Evolutionary conservation across 257 asterid genomes (phyloP).

Genomic region (Scutellaria minor): DNA sequence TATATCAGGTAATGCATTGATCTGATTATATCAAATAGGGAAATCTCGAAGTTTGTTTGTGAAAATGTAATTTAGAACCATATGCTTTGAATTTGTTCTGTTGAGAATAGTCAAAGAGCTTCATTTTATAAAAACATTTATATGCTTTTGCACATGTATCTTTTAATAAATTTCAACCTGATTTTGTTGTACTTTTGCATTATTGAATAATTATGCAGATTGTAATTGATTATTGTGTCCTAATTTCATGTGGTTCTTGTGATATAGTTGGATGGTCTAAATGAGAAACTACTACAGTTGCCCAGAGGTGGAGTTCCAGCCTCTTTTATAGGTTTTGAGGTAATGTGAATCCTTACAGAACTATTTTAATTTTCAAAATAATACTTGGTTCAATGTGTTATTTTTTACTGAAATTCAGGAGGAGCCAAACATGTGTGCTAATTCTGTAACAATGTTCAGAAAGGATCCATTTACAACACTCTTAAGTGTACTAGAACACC

Average conservation of each 20-base stretch:
- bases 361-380: constrained; percentile 15
- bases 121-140: background rate
- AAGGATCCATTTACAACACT: constrained; percentile 78
- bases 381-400: constrained; percentile 20
- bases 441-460: constrained; percentile 40
- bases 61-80: background rate
- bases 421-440: constrained; percentile 37
- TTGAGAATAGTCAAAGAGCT: constrained; percentile 8
- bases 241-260: constrained; percentile 37
- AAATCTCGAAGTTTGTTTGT: background rate
- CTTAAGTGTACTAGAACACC: constrained; percentile 54
- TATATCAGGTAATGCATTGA: constrained; percentile 65
- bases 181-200: background rate
- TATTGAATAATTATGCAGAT: constrained; percentile 14
- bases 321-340: constrained; percentile 41
- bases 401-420: constrained; percentile 47
- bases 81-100: background rate
- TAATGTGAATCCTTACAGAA: constrained; percentile 21
- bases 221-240: constrained; percentile 13
- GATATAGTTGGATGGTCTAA: constrained; percentile 80
- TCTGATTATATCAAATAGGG: constrained; percentile 22
- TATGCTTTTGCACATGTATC: background rate
- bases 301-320: constrained; percentile 42
- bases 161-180: background rate
- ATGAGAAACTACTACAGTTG: constrained; percentile 65